Conservation (phyloP, 352 stramenopile genomes). For the Paralagenidium karlingii region DNA sequence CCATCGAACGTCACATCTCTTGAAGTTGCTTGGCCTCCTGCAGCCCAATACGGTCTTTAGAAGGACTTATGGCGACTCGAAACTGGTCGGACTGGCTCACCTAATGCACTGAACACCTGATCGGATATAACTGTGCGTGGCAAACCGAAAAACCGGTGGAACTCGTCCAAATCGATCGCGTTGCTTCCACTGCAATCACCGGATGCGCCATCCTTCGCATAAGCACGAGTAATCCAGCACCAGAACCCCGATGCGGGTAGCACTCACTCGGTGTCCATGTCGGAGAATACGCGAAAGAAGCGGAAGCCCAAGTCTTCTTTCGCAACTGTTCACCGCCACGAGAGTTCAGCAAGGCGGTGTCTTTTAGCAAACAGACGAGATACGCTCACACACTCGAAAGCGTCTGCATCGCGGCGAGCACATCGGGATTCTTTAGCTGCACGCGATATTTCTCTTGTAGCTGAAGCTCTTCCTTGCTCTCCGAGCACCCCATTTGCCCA, state of each 20-base stretch:
- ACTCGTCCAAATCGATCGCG: conserved; percentile 38
- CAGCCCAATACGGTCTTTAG: too few species aligned
- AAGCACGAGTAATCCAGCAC: too few species aligned
- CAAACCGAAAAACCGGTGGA: conserved; percentile 25
- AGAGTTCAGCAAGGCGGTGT: neutral
- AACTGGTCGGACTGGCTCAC: conserved; percentile 2
- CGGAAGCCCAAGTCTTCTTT: conserved; percentile 15
- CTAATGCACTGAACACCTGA: conserved; percentile 36
- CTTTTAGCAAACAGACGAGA: neutral
- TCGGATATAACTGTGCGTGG: conserved; percentile 27
- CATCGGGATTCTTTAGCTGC: conserved; percentile 23
- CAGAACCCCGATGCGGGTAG: too few species aligned
- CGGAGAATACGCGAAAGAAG: conserved; percentile 29
- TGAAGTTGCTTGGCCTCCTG: conserved; percentile 23
- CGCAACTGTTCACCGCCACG: conserved; percentile 14
- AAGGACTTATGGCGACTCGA: too few species aligned
- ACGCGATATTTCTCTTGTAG: conserved; percentile 15
- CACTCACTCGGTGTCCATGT: conserved; percentile 31
- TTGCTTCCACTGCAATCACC: conserved; percentile 31
- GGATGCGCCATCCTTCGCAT: too few species aligned
- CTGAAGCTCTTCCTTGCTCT: conserved; percentile 21
- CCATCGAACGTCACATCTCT: conserved; percentile 31
- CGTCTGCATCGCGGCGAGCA: conserved; percentile 18
- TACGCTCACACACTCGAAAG: conserved; percentile 7
- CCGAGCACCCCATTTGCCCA: conserved; percentile 29